A percentile compares a stretch with the other conserved stretches of the same genome.
Evolutionary conservation across 1,139 yeast species (phyloP).

Genomic region (Blastobotrys indianensis): DNA sequence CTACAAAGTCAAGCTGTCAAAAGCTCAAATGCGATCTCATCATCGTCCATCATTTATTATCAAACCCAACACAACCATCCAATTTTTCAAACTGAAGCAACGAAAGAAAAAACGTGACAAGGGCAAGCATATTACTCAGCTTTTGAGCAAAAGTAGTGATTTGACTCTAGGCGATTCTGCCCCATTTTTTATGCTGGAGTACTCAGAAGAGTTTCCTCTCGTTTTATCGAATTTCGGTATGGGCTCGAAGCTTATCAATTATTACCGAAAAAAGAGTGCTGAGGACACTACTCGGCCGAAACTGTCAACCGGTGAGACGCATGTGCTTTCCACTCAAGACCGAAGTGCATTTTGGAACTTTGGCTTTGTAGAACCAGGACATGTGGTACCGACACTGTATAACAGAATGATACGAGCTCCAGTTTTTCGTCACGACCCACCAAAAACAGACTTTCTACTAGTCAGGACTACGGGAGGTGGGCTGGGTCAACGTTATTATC

Average conservation of each 20-base stretch:
- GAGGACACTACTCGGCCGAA: constrained; percentile 88
- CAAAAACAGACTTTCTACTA: constrained; percentile 73
- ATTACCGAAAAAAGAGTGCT: constrained; percentile 76
- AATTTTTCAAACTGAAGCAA: constrained; percentile 67
- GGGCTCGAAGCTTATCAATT: constrained; percentile 91
- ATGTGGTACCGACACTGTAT: constrained; percentile 86
- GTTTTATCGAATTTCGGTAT: constrained; percentile 86
- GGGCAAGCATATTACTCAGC: constrained; percentile 71
- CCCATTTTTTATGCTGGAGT: constrained; percentile 72
- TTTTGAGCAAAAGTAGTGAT: constrained; percentile 66
- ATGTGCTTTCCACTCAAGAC: constrained; percentile 90
- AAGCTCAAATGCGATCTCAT: constrained; percentile 66
- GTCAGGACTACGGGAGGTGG: constrained; percentile 73
- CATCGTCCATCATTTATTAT: constrained; percentile 75
- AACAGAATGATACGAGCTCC: constrained; percentile 94
- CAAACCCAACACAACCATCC: constrained; percentile 71
- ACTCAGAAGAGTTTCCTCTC: constrained; percentile 83
- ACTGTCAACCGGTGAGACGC: constrained; percentile 87
- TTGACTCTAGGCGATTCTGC: constrained; percentile 82
- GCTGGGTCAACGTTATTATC: constrained; percentile 45
- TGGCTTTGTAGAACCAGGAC: constrained; percentile 94
- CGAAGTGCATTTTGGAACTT: constrained; percentile 98
- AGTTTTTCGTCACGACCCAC: constrained; percentile 76
- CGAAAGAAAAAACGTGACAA: constrained; percentile 87
- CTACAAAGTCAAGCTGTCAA: constrained; percentile 71